These are phyloP conservation scores for Rhodotorula mucilaginosa DNA, from an alignment of 1,284 basidiomycete species.

Conservation along the genomic window DNA sequence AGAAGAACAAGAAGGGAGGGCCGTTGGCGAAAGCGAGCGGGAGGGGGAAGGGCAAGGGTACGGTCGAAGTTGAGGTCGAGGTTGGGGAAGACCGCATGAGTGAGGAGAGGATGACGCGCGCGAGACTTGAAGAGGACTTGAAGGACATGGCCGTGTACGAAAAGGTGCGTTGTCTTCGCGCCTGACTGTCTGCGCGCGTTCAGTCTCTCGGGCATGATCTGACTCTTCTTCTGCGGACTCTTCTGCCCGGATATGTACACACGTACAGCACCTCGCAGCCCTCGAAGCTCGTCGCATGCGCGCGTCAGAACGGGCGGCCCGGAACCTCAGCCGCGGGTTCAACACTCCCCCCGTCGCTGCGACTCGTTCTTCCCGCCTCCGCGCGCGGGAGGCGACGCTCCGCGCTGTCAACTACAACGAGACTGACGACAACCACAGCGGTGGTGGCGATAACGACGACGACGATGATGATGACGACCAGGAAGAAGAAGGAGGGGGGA, in stretches of 20 bases:
- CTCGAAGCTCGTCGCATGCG: constrained; percentile 1
- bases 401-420: constrained; percentile 18
- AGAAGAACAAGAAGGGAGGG: background rate
- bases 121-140: constrained; percentile 22
- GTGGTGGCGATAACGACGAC: constrained; percentile 1
- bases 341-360: background rate
- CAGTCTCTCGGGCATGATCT: too few species aligned
- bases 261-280: constrained; percentile 7
- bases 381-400: background rate
- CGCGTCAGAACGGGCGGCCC: constrained; percentile 22
- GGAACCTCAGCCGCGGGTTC: background rate
- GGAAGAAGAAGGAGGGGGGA: background rate
- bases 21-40: constrained; percentile 7
- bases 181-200: too few species aligned
- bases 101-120: constrained; percentile 22
- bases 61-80: constrained; percentile 7
- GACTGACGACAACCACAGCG: background rate
- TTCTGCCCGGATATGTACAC: too few species aligned
- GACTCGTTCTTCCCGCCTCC: constrained; percentile 23
- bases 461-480: constrained; percentile 9
- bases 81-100: background rate
- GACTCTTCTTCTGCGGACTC: background rate
- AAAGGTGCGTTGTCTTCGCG: constrained; percentile 8
- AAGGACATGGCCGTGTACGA: constrained; percentile 11
- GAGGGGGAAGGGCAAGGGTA: constrained; percentile 17